Evolutionary conservation across 148 eudicot species (phyloP).

Genomic region (Fagopyrum homotropicum): DNA sequence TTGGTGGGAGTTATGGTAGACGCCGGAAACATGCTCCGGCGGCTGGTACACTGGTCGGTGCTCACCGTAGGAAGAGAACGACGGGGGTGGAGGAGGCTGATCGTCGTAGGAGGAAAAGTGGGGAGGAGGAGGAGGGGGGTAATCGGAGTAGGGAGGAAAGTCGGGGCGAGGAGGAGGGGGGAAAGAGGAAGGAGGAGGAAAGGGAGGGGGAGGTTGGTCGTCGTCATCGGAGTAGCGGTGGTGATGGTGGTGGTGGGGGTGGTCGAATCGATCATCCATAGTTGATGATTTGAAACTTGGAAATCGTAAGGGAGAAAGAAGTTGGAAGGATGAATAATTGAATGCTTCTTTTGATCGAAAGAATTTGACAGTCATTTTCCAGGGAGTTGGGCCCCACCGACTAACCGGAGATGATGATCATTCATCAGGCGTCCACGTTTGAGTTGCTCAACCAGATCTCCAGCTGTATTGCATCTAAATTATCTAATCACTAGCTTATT

Average conservation of each 20-base stretch:
- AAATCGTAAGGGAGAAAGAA: too few relatives aligned
- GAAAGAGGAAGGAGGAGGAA: not conserved
- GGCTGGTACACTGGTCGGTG: slow-evolving; percentile 22
- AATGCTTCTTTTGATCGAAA: too few relatives aligned
- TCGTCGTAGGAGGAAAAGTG: slow-evolving; percentile 5
- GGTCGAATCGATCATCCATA: slow-evolving; percentile 32
- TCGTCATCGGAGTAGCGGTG: slow-evolving; percentile 17
- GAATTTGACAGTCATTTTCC: too few relatives aligned
- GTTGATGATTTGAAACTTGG: not conserved
- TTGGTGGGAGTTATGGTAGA: slow-evolving; percentile 11
- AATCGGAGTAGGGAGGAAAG: slow-evolving; percentile 7
- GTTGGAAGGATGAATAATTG: too few relatives aligned
- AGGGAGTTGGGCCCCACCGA: too few relatives aligned
- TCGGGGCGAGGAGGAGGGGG: slow-evolving; percentile 10
- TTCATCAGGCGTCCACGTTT: too few relatives aligned
- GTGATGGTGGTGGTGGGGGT: slow-evolving; percentile 20
- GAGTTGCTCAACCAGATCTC: too few relatives aligned
- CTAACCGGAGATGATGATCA: too few relatives aligned
- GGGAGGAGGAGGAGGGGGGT: slow-evolving; percentile 26
- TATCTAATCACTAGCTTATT: too few relatives aligned
- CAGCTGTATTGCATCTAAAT: too few relatives aligned
- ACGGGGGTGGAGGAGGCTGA: slow-evolving; percentile 23
- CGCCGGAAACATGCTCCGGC: slow-evolving; percentile 13
- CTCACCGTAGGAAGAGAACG: slow-evolving; percentile 12
- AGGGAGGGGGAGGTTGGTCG: slow-evolving; percentile 4